A percentile compares a stretch with the other conserved stretches of the same genome.
Evolutionary conservation across 495 filamentous ascomycete species (phyloP).

Genomic region (Venustampulla echinocandica): DNA sequence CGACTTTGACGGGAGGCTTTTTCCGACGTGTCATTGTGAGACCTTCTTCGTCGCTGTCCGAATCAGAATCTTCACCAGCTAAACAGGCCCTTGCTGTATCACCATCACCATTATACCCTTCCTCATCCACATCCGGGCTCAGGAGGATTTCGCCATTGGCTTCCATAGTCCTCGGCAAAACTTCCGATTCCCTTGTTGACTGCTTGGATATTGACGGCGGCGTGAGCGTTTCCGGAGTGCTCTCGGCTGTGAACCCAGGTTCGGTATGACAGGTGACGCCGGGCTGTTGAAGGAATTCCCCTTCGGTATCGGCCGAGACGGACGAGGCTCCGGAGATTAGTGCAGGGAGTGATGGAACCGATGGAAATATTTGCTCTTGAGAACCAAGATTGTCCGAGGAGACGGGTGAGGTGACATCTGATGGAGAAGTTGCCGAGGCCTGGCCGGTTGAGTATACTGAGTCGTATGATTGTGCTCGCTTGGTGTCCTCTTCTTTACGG

Average conservation of each 20-base stretch:
- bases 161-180: constrained; percentile 7
- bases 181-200: constrained; percentile 16
- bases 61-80: constrained; percentile 41
- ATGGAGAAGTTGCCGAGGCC: constrained; percentile 38
- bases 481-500: constrained; percentile 17
- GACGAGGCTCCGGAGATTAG: constrained; percentile 74
- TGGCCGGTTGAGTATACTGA: constrained; percentile 35
- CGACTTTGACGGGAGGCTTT: constrained; percentile 14
- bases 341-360: constrained; percentile 68
- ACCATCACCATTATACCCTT: constrained; percentile 41
- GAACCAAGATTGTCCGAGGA: constrained; percentile 47
- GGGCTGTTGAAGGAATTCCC: constrained; percentile 42
- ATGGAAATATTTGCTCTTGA: constrained; percentile 54
- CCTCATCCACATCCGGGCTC: constrained; percentile 36
- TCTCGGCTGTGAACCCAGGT: constrained; percentile 26
- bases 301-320: constrained; percentile 53
- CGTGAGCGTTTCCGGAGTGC: constrained; percentile 45
- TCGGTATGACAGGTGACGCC: constrained; percentile 28
- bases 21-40: constrained; percentile 37
- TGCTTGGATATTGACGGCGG: constrained; percentile 31
- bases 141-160: constrained; percentile 7
- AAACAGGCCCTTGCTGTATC: constrained; percentile 25
- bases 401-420: constrained; percentile 46
- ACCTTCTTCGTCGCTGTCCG: constrained; percentile 49
- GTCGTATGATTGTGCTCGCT: constrained; percentile 37